Base-by-base conservation (phyloP, 768 basidiomycete genomes). In the Rhizopogon rudus region DNA sequence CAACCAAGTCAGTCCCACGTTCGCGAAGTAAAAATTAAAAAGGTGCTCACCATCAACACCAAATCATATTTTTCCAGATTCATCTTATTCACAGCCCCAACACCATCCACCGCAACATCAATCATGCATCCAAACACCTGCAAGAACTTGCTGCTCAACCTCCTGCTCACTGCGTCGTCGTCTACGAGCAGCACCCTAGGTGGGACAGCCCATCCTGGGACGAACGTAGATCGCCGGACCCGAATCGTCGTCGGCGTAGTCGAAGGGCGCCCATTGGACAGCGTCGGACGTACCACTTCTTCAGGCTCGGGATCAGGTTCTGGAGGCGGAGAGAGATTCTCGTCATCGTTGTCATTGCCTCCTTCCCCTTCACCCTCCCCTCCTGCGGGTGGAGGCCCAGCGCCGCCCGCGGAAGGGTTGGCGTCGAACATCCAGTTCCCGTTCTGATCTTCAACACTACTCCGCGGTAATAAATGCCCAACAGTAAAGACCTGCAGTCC, bases 91-190 rank as follows among this genome's bases (percentile, higher is more conserved):
- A 98, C 93, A 0, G 96, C 96, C 1, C 83, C 84, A 5, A 92
- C 82, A 0, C 95, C 96, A 67, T 98, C 93, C 39, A 94, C 91
- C 2, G 94, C 96, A 40, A 96, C 88, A 62, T 98, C 96, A 54
- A 88, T 93, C 63, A 86, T 85, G 70, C 95, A 97, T 40, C 96
- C 96, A 71, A 95, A 94, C 43, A 97, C 90, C 73, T 96, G 88
- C 67, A 98, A 70, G 68, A 98, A 96, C 74, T 95, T 97, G 77
- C 84, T 89, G 59, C 88, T 87, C 55, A 98, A 72, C 66, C 86
- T 87, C 55, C 95, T 73, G 67, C 88, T 93, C 28, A 98, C 93
- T 5, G 87, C 87, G 64, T 98, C 96, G 70, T 98, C 96, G 69
- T 98, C 96, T 9, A 98, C 96, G 7, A 98, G 80, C 50, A 98